These are phyloP conservation scores for Trametes cingulata DNA, from an alignment of 768 basidiomycete species.

Conservation along the genomic window DNA sequence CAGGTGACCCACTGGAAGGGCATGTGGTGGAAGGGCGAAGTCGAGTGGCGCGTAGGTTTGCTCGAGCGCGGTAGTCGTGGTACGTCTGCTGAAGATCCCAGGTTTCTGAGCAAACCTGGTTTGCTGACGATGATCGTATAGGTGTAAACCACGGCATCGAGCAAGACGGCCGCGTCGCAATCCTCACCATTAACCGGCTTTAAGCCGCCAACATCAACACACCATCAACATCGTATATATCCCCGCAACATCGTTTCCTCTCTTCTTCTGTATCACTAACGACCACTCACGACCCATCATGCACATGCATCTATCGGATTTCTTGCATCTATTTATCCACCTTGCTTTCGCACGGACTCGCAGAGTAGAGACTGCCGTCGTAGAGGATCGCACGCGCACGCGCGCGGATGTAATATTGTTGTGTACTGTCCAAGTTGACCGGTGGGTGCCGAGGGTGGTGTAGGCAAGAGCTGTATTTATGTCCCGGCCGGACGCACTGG, in stretches of 20 bases:
- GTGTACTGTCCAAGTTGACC: too few species aligned
- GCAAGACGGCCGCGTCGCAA: slow-evolving; percentile 80
- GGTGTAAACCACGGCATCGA: slow-evolving; percentile 81
- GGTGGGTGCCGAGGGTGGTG: neutral
- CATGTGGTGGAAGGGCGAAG: slow-evolving; percentile 72
- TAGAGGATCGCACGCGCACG: neutral
- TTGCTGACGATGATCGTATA: slow-evolving; percentile 30
- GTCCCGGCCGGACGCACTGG: neutral
- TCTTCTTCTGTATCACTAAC: neutral
- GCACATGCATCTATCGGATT: neutral
- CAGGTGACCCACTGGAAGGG: slow-evolving; percentile 62
- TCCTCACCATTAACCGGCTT: slow-evolving; percentile 64
- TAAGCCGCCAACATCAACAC: slow-evolving; percentile 21
- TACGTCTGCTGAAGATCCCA: too few species aligned
- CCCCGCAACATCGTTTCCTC: neutral
- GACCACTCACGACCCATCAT: slow-evolving; percentile 13
- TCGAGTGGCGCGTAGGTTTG: slow-evolving; percentile 74
- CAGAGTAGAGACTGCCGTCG: slow-evolving; percentile 7
- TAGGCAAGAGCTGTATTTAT: slow-evolving; percentile 2
- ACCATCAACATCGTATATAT: neutral
- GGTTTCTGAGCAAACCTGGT: too few species aligned
- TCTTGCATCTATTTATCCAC: slow-evolving; percentile 7
- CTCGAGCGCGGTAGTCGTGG: slow-evolving; percentile 70
- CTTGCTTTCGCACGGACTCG: slow-evolving; percentile 13
- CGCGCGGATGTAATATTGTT: neutral